A percentile compares a stretch with the other conserved stretches of the same genome.
These are phyloP conservation scores for Bryum argenteum DNA, from an alignment of 225 moss, liverwort and hornwort genomes.

Conservation along the genomic window DNA sequence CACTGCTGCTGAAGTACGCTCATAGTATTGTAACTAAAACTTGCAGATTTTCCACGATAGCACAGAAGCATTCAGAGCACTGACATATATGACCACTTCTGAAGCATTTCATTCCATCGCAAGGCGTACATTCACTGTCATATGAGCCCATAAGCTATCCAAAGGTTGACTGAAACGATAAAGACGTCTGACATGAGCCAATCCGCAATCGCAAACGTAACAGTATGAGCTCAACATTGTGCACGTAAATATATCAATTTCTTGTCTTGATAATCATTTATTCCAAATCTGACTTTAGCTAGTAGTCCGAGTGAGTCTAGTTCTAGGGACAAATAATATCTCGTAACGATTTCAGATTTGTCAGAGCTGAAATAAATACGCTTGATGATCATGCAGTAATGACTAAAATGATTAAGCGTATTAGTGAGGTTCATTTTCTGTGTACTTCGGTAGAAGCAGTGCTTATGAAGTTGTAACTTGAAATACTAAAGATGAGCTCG, in stretches of 20 bases:
- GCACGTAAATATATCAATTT: background rate
- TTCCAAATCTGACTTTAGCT: background rate
- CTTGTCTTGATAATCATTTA: background rate
- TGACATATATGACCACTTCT: no score
- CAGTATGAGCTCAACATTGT: background rate
- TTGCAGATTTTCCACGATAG: background rate
- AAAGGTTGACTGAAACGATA: background rate
- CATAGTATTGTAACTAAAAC: background rate
- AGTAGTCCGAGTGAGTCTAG: no score
- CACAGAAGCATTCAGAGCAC: background rate
- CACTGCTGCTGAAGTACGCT: slow-evolving; percentile 18
- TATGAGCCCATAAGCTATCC: background rate
- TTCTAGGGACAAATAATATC: no score
- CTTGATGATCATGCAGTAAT: no score
- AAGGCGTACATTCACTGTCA: background rate
- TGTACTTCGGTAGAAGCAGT: no score
- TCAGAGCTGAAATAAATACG: no score
- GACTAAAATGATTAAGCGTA: no score
- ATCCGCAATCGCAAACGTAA: background rate
- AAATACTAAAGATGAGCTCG: background rate
- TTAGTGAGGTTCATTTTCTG: no score
- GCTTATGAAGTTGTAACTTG: no score
- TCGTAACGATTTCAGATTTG: no score
- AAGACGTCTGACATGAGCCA: background rate
- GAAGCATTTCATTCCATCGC: background rate